Base-by-base conservation (phyloP, 2,329 filamentous ascomycete genomes). In the Berkeleyomyces basicola region DNA sequence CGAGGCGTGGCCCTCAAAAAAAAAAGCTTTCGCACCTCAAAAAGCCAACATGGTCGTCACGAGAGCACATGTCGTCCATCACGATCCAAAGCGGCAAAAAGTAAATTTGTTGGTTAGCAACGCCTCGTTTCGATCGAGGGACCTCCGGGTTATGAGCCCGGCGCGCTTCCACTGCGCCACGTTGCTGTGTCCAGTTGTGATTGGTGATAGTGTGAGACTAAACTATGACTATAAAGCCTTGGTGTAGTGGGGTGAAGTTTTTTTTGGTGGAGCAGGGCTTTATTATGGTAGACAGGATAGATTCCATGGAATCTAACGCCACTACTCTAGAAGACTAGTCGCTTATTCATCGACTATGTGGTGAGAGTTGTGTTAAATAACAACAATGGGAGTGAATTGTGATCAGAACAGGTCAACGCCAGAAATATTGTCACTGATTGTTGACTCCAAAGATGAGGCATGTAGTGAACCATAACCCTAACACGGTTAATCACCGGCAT, bases 121-220 rank as follows among this genome's bases (percentile, higher is more conserved):
- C 60, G 58, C 63, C 59, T 65, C 63, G 59, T 64, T 64, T 64
- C 63, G 62, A 64, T 64, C 62, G 59, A 64, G 63, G 59, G 63
- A 58, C 63, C 63, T 64, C 63, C 63, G 60, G 63, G 63, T 62
- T 64, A 64, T 64, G 63, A 64, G 63, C 63, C 63, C 63, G 60
- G 63, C 63, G 63, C 63, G 60, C 63, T 64, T 64, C 63, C 63
- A 64, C 60, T 64, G 63, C 63, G 63, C 63, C 63, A 64, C 60
- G 63, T 64, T 64, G 63, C 63, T 65, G 37, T 43, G 36, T 37
- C 40, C 40, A 53, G 23, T 23, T 23, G 23, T 23, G 23, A 23
- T 23, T 23, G 23, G 23, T 23, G 23, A 23, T 23, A 23, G 23
- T 1, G 23, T 23, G 2, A 23, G 23, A 23, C 23, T 23, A 23